Base-by-base conservation (phyloP, 1,139 yeast species). In the Suhomyces anneliseae region DNA sequence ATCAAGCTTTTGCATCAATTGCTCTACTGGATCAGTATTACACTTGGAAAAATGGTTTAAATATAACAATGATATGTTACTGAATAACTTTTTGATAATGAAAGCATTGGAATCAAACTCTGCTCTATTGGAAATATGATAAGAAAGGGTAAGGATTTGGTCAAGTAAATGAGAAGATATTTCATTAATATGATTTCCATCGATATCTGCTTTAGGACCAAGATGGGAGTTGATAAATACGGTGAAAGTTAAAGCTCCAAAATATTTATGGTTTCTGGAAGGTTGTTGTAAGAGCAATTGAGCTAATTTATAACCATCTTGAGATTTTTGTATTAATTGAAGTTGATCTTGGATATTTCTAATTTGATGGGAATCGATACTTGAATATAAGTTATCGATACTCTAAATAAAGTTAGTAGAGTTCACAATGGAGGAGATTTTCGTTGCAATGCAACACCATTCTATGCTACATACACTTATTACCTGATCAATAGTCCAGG, bases 201-300 rank as follows among this genome's bases (percentile, higher is more conserved):
- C 38, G 6, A 42, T 39, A 9, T 45, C 33, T 8, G 39, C n/a
- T 4, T 38, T 34, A 2, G 37, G 14, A 4, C 37, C 44, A 8
- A 46, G 32, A 48, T 46, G 62, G 41, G 72, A 76, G 40, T 82
- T 66, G 43, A 82, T 80, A 31, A 83, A 83, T 8, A 75, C 79
- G 0, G 90, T 77, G 46, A 81, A 80, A 0, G 92, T 85, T 48
- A 85, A 67, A 0, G 92, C 92, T 1, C 93, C 93, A 59, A 86
- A 85, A 61, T 82, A 87, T 55, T 78, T 76, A 46, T 85, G 82
- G 55, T 81, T 80, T 35, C 69, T 55, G 4, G 81, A 74, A 8
- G 64, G 60, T 3, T 65, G 66, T 6, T 64, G 58, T 33, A 84
- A 61, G 27, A 86, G 64, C 38, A 71, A 62, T 44, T 73, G 71